These are phyloP conservation scores for Mycothermus thermophilus DNA, from an alignment of 495 filamentous ascomycete species.

Conservation along the genomic window DNA sequence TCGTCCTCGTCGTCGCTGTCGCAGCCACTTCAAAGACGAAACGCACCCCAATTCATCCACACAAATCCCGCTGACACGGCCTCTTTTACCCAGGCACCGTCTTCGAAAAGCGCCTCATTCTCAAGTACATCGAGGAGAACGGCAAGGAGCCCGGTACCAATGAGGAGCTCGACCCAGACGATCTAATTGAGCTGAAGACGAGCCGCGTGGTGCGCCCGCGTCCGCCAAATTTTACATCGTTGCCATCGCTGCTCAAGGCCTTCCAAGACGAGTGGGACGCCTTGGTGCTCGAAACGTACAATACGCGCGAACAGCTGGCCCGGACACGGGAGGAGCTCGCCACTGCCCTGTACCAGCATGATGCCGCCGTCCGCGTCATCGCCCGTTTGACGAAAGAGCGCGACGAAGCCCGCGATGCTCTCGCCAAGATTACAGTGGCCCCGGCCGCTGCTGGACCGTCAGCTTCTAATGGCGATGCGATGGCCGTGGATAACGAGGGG, in stretches of 20 bases:
- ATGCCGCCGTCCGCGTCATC: conserved; percentile 89
- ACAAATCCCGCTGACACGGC: conserved; percentile 18
- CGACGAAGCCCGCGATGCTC: conserved; percentile 85
- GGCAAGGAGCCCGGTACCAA: conserved; percentile 87
- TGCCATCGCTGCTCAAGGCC: conserved; percentile 87
- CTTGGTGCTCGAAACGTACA: conserved; percentile 77
- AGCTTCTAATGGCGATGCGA: conserved; percentile 55
- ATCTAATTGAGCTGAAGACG: conserved; percentile 77
- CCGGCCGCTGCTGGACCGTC: conserved; percentile 35
- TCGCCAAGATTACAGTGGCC: conserved; percentile 67
- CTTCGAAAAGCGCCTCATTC: conserved; percentile 89
- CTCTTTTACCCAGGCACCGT: conserved; percentile 47
- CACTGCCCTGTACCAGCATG: conserved; percentile 87
- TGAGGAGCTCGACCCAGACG: conserved; percentile 73
- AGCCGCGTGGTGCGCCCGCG: conserved; percentile 70
- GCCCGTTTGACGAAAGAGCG: conserved; percentile 75
- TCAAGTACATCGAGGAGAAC: conserved; percentile 87
- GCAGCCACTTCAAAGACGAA: no score
- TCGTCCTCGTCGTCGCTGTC: no score
- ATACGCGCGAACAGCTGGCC: conserved; percentile 70
- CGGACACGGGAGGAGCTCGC: conserved; percentile 88
- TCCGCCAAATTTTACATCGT: conserved; percentile 89
- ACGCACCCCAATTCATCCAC: not conserved
- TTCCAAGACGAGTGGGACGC: conserved; percentile 99
- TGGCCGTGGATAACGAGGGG: conserved; percentile 71